Evolutionary conservation across 31 red algal species (phyloP), one percentile per base, ranked within the genome.

Genomic region (Asparagopsis taxiformis): DNA sequence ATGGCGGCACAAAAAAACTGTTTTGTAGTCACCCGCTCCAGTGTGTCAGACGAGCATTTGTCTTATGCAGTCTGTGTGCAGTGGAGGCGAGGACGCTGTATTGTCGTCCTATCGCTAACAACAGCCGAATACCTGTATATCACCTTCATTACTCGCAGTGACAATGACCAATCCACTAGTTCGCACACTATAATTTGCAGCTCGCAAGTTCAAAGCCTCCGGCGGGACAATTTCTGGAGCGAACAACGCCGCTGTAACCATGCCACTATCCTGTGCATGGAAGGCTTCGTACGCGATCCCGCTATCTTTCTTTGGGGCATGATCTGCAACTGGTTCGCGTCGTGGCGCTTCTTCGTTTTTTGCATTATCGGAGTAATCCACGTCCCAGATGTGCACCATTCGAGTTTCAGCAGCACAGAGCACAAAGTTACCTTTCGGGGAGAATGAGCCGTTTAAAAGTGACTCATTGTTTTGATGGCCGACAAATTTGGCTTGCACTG

Each of bases 311-410:
- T 51, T 60, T 49, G 64, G 50, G 37, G 36, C 65, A 24, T 57
- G 49, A 28, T n/a, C n/a, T 58, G 52, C 64, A 44, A 36, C 4
- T 65, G 39, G 16, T 59, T 46, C 62, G 39, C 34, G 36, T 52
- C 59, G 23, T 35, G 39, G 30, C 20, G 54, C 31, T 64, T 22
- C n/a, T 57, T 51, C 25, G 64, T 44, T 37, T 30, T 7, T 1
- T 46, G 37, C 32, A 78, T 16, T 0, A 49, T 56, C 37, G 21
- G 64, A 68, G 55, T 81, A 43, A 41, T 81, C 63, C 15, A 81
- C 63, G 63, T 81, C 77, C 84, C 84, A 88, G 20, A 88, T 67
- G 74, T 72, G 51, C 41, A 88, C 74, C 55, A 62, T 68, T 7
- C 65, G 49, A 21, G 25, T 61, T 65, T 88, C 84, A 13, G 61